Evolutionary conservation across 805 yeast species (phyloP), one percentile per base, ranked within the genome.

Genomic region (Candida berthetii): DNA sequence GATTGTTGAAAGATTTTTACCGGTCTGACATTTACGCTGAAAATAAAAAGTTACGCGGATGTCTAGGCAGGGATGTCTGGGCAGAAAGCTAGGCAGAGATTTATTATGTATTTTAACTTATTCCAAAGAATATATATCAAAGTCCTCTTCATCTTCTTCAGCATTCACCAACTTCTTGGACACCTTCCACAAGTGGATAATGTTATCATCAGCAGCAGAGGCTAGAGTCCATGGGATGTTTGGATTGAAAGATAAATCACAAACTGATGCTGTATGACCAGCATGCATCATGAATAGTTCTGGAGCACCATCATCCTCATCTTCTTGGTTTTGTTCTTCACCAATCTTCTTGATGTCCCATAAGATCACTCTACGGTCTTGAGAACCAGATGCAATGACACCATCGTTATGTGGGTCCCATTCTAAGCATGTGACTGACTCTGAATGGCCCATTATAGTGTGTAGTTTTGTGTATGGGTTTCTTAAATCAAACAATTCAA

Each of bases 231-330:
- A 85, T n/a, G 85, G 85, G 43, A 79, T 71, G 32, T 57, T 55
- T 6, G 81, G 79, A 54, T 80, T 82, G 71, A 86, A 80, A 28
- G 80, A 73, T 49, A 85, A 68, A 57, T 85, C 95, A 35, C 81
- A 79, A 15, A 85, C 81, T 6, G 82, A 71, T 15, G 87, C 82
- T 16, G 89, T 81, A 56, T 88, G 96, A 17, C 96, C 96, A 31
- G 95, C 95, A 57, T 88, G 96, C 82, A 88, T 84, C 89, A 87
- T 84, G 52, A 87, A 68, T 29, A 88, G 63, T 59, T 88, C 96
- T 4, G 96, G 91, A 22, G 84, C 84, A 32, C 95, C 96, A 54
- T 88, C 96, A 48, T 85, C 95, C 25, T 88, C 85, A 56, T 88
- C 96, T 50, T 87, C 96, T 49, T 80, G 89, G 13, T 72, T 72